Evolutionary conservation across 225 moss, liverwort and hornwort genomes (phyloP), one percentile per base, ranked within the genome.

Genomic region (Pseudoscleropodium purum): DNA sequence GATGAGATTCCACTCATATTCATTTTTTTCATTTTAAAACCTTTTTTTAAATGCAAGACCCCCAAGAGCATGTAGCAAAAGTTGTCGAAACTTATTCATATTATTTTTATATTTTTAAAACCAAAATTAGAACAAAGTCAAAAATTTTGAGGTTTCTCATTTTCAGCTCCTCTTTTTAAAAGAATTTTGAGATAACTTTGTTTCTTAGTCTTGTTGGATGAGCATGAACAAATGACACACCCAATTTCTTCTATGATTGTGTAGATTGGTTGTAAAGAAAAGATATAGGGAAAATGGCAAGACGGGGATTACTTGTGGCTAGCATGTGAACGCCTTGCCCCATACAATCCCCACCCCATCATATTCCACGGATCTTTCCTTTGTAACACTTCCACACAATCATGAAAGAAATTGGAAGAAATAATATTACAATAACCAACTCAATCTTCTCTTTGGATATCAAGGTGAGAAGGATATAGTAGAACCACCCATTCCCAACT

Each of bases 251-350:
- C 0, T 5, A 31, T 31, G 1, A 75, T 49, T 49, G 3, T 43
- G 0, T 51, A 33, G 2, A 49, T 2, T 2, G 13, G 7, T 51
- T 1, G 1, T 18, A 0, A 49, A 51, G 20, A 49, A 3, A 33
- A 49, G 3, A 75, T 29, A 30, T 15, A 30, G 1, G 15, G 0
- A 9, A 47, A 75, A 45, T 31, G 4, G 0, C 1, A 3, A 31
- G 2, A 75, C 0, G 0, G 5, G 1, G 11, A 1, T 75, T 11
- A 16, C 1, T 47, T 49, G 1, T 49, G 12, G 9, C 2, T 49
- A 75, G 4, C 0, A 0, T 31, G 6, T 12, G 33, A 33, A 2
- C 0, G 33, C 19, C 6, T 31, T 75, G 6, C 3, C 0, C 2
- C 2, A 47, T 1, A 49, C 30, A 6, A 31, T 19, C 2, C 2